Conservation (phyloP, 192 early-diverging fungal species). For the Backusella parvicylindrica region DNA sequence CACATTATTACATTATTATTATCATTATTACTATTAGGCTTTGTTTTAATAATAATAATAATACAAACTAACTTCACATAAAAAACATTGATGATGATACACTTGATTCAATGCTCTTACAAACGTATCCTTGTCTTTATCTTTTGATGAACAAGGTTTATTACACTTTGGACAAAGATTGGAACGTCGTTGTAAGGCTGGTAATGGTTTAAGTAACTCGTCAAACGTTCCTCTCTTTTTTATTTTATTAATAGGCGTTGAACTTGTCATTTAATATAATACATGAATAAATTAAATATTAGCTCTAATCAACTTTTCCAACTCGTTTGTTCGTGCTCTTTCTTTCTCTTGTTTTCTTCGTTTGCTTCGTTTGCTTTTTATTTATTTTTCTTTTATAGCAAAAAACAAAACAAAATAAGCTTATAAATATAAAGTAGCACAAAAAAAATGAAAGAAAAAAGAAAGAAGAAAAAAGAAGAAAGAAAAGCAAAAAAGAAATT, state of each 20-base stretch:
- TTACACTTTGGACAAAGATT: constrained; percentile 8
- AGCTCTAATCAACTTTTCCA: not conserved
- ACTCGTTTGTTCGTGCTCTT: not conserved
- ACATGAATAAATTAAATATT: not conserved
- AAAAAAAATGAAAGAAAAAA: not conserved
- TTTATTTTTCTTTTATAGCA: not conserved
- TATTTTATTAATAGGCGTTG: not conserved
- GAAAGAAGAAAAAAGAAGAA: not conserved
- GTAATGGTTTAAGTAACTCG: not conserved
- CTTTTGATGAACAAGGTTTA: not conserved
- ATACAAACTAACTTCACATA: constrained; percentile 13
- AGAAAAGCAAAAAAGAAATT: not conserved
- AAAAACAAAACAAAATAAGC: not conserved
- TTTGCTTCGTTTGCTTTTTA: not conserved
- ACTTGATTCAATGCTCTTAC: constrained; percentile 13
- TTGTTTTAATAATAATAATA: not conserved
- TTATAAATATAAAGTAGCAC: not conserved
- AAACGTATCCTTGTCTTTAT: not conserved
- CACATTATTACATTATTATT: not conserved
- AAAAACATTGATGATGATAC: constrained; percentile 20
- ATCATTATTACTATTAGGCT: not conserved
- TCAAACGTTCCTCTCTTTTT: not conserved
- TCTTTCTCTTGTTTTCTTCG: not conserved
- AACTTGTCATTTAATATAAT: constrained; percentile 2
- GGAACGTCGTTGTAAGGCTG: constrained; percentile 12